phyloP scores from a whole-genome alignment of 257 asterid genomes.

The Rauvolfia tetraphylla region DNA sequence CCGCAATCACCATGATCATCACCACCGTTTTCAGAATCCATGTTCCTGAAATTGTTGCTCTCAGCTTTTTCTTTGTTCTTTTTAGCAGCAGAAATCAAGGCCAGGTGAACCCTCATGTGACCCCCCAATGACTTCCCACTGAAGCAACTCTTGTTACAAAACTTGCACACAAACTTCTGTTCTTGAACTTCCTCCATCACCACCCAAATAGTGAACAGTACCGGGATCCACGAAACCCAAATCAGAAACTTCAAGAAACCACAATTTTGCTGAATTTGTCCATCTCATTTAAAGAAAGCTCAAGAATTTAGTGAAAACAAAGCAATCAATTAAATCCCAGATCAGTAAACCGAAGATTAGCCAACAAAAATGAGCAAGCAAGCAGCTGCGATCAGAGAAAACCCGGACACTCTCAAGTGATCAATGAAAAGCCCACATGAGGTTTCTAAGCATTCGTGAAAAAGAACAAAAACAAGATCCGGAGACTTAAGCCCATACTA shows the following conservation, averaged over 20 bases:
- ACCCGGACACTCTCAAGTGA: background rate
- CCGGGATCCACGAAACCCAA: conserved; percentile 29
- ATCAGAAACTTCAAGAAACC: conserved; percentile 29
- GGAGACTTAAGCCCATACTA: conserved; percentile 11
- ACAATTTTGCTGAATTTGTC: conserved; percentile 3
- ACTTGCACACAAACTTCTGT: conserved; percentile 56
- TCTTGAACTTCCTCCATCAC: conserved; percentile 43
- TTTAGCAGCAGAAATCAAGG: conserved; percentile 57
- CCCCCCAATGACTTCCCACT: conserved; percentile 93
- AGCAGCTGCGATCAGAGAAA: background rate
- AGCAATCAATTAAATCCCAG: conserved; percentile 22
- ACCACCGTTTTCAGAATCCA: conserved; percentile 25
- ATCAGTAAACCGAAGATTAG: conserved; percentile 20
- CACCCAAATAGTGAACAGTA: conserved; percentile 17
- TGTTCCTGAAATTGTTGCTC: conserved; percentile 7
- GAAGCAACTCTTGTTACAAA: conserved; percentile 57
- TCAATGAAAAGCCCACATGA: background rate
- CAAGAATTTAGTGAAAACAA: conserved; percentile 17
- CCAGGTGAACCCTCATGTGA: conserved; percentile 79
- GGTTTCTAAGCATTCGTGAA: conserved; percentile 4
- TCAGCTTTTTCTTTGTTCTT: conserved; percentile 28
- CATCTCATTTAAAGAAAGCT: conserved; percentile 2
- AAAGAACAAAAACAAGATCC: conserved; percentile 26
- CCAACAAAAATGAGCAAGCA: background rate
- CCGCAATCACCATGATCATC: conserved; percentile 14